A percentile compares a stretch with the other conserved stretches of the same genome.
These are phyloP conservation scores for Zygosaccharomyces gambellarensis DNA, from an alignment of 805 yeast genomes.

Conservation along the genomic window DNA sequence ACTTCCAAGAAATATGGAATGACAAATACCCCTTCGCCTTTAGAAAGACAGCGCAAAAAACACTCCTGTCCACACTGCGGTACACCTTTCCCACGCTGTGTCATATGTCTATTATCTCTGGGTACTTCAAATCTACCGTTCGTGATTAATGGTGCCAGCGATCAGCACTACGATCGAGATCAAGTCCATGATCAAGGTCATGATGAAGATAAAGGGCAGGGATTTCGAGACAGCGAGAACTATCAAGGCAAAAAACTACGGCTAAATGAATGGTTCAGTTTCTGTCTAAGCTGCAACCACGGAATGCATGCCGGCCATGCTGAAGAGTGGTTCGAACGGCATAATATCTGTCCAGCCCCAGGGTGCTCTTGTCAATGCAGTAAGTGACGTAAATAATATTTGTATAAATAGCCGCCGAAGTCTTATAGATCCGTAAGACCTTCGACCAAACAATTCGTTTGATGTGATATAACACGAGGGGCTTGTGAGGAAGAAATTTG, in stretches of 20 bases:
- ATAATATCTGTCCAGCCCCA: conserved; percentile 88
- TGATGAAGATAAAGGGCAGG: background rate
- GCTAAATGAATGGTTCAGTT: conserved; percentile 82
- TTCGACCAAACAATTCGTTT: conserved; percentile 2
- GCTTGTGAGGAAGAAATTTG: conserved; percentile 6
- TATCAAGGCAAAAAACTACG: conserved; percentile 20
- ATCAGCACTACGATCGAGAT: background rate
- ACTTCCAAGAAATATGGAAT: conserved; percentile 13
- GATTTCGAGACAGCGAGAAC: background rate
- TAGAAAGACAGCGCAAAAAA: conserved; percentile 18
- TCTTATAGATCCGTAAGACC: background rate
- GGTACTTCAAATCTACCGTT: conserved; percentile 46
- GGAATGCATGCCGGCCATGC: conserved; percentile 96
- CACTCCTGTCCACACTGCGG: conserved; percentile 78
- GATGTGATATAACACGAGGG: conserved; percentile 7
- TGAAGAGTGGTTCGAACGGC: conserved; percentile 89
- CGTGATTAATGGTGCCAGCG: conserved; percentile 26
- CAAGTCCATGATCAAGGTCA: background rate
- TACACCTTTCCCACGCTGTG: conserved; percentile 81
- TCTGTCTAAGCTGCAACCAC: conserved; percentile 86
- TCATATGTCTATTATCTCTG: conserved; percentile 75
- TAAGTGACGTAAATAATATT: conserved; percentile 26
- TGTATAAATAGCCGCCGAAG: background rate
- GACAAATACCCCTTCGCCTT: conserved; percentile 10
- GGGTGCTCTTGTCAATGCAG: conserved; percentile 85